phyloP scores from a whole-genome alignment of 169 alveolate genomes.

The Cryptosporidium muris region DNA sequence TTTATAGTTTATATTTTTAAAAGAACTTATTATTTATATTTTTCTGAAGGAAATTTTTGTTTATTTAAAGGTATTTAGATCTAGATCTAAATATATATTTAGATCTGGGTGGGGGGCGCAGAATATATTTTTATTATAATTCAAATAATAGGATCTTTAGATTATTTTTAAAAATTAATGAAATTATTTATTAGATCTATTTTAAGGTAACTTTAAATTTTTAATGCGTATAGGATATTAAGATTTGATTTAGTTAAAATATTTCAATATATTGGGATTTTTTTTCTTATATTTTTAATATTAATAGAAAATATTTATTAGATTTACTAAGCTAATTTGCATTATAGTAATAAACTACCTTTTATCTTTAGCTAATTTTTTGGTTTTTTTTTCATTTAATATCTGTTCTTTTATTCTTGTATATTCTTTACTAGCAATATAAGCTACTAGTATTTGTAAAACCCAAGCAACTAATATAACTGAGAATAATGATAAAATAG shows the following conservation, averaged over 20 bases:
- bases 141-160: too few relatives aligned
- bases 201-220: neutral
- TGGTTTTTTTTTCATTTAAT: neutral
- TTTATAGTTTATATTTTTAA: slow-evolving; percentile 2
- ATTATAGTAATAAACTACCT: neutral
- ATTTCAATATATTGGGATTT: too few relatives aligned
- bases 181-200: neutral
- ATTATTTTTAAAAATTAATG: neutral
- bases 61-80: neutral
- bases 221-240: too few relatives aligned
- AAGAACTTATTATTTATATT: neutral
- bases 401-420: neutral
- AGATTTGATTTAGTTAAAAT: too few relatives aligned
- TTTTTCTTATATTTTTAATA: too few relatives aligned
- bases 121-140: neutral
- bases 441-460: slow-evolving; percentile 8
- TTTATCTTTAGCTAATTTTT: neutral
- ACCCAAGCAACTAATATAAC: slow-evolving; percentile 36
- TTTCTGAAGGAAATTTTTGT: neutral
- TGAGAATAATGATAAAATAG: slow-evolving; percentile 10
- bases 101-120: slow-evolving; percentile 15
- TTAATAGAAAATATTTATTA: neutral
- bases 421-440: slow-evolving; percentile 45
- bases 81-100: slow-evolving; percentile 33
- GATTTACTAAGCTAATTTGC: neutral